Base-by-base conservation (phyloP, 2,329 filamentous ascomycete species). In the Scolecobasidium constrictum region DNA sequence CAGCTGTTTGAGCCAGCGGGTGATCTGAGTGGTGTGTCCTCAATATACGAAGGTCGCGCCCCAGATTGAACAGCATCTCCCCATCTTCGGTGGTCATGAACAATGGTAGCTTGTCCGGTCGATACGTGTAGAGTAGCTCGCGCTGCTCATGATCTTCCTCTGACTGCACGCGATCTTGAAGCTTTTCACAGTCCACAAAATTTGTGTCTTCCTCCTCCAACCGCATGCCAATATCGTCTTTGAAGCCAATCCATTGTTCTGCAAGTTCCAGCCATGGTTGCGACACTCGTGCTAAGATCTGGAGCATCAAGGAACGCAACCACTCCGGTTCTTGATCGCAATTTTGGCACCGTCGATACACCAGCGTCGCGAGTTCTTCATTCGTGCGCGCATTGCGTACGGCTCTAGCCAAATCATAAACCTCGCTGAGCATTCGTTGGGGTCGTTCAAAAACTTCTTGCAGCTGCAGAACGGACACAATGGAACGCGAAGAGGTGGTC, bases 61-160 rank as follows among this genome's bases (percentile, higher is more conserved):
- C 86, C 3, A 80, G 83, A 56, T 93, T 85, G 49, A 90, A 88
- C n/a, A 92, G 76, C 4, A 71, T 66, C 40, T 74, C 71, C 3
- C 77, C 79, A 49, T 88, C 73, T 45, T 92, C 84, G 4, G 66
- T 58, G 0, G 79, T 73, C 35, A 93, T 69, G 50, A 92, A 92
- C 2, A 70, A 66, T 1, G 85, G 85, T 62, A 92, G 77, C 48
- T 75, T 74, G 20, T 73, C 65, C 17, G 69, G 66, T 46, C 82
- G 77, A 22, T 88, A 70, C 4, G 75, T 61, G 50, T 76, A 84
- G 47, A 83, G 76, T 77, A 73, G 31, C 72, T 70, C 68, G 52
- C 53, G 4, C 55, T 3, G 55, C 40, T 11, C 51, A 9, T 31
- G 44, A 9, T 60, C 54, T 31, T 60, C 61, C 26, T 31, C 52